Evolutionary conservation across 352 stramenopile genomes (phyloP).

Genomic region (Phytophthora vignae): DNA sequence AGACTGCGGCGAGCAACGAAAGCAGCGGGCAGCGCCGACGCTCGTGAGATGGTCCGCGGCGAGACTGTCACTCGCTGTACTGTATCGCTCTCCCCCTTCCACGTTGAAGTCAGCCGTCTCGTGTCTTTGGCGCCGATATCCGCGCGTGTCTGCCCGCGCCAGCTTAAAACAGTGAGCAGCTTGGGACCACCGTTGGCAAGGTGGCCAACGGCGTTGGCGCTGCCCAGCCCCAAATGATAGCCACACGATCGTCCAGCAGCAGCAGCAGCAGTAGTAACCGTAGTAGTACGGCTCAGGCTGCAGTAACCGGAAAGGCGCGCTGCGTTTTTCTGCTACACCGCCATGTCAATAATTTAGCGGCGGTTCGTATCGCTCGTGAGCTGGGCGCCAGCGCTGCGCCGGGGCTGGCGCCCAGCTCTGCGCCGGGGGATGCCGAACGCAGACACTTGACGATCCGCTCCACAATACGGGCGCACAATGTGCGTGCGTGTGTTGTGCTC

Average conservation of each 20-base stretch:
- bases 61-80: neutral
- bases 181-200: neutral
- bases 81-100: neutral
- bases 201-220: no score
- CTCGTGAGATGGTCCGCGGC: neutral
- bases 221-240: no score
- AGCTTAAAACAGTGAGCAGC: no score
- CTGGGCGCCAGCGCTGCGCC: neutral
- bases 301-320: neutral
- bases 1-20: no score
- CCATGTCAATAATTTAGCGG: neutral
- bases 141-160: neutral
- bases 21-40: neutral
- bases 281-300: no score
- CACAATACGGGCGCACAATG: neutral
- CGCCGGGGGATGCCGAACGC: no score
- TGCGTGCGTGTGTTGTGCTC: no score
- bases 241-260: neutral
- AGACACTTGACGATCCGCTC: neutral
- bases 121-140: neutral
- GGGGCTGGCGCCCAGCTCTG: no score
- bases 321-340: slow-evolving; percentile 6
- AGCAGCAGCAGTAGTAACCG: neutral
- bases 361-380: neutral
- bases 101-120: neutral